Evolutionary conservation across 495 filamentous ascomycete genomes (phyloP).

Genomic region (Parathielavia appendiculata): DNA sequence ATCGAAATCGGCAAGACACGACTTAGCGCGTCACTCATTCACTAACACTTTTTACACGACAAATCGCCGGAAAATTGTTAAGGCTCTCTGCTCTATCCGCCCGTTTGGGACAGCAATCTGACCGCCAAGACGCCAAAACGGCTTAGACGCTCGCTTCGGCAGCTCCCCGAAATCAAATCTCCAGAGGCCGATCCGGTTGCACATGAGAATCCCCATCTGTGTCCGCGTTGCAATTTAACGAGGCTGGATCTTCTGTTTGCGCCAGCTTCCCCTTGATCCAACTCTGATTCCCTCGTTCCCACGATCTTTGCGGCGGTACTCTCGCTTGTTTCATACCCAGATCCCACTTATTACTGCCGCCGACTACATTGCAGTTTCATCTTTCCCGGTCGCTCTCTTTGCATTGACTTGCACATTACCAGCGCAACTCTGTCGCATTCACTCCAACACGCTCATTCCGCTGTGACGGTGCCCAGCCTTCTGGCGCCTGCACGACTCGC

Average conservation of each 20-base stretch:
- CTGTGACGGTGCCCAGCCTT: conserved; percentile 7
- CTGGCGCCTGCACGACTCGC: neutral
- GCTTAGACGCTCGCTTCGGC: conserved; percentile 7
- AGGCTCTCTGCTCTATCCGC: neutral
- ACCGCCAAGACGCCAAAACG: conserved; percentile 14
- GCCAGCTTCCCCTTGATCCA: neutral
- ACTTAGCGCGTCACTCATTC: neutral
- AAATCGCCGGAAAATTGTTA: conserved; percentile 2
- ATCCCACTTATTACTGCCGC: neutral
- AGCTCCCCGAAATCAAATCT: conserved; percentile 20
- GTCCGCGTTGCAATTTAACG: conserved; percentile 16
- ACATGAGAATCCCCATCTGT: conserved; percentile 5
- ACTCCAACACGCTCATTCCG: conserved; percentile 3
- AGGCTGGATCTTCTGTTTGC: conserved; percentile 7
- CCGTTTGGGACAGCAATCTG: conserved; percentile 4
- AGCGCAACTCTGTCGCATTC: conserved; percentile 1
- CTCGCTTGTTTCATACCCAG: conserved; percentile 2
- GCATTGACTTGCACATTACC: neutral
- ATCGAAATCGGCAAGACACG: conserved; percentile 3
- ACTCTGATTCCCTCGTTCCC: conserved; percentile 1
- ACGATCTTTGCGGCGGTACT: conserved; percentile 11
- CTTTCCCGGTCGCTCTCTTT: conserved; percentile 1
- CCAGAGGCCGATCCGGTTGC: conserved; percentile 13
- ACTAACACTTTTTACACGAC: conserved; percentile 11
- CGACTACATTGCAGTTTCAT: neutral